Evolutionary conservation across 768 basidiomycete genomes (phyloP), one percentile per base, ranked within the genome.

Genomic region (Coprinopsis sp.): DNA sequence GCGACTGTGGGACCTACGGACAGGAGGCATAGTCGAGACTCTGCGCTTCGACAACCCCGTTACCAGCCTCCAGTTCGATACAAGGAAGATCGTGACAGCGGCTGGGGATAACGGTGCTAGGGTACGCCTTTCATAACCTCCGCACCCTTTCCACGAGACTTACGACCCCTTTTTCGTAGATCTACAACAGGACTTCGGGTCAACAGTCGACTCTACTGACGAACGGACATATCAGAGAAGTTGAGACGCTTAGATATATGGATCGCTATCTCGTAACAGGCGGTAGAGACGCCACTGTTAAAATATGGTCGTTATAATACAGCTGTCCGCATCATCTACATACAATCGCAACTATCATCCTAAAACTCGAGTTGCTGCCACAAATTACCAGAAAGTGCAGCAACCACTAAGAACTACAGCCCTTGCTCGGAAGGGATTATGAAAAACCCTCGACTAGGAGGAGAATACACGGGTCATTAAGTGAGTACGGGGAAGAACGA

Each of bases 1-100:
- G 45, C 76, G 91, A 60, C 91, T 94, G 59, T 98, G 96, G 96
- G 96, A 99, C 59, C 78, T 99, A 23, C 83, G 96, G 13, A 91
- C 83, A 10, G 95, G 96, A 8, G 77, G 82, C 21, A 83, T 86
- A 29, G 81, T 87, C 44, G 95, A 99, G 57, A 89, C 90, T 4
- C 80, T 98, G 54, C 79, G 83, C 54, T 96, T 89, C 63, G 93
- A 98, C 55, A 82, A 90, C 58, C 84, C 84, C 6, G 87, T 99
- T 33, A 95, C 93, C 2, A 80, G 81, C 16, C 69, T 99, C 22
- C 96, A 98, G 60, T 99, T 97, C 60, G 96, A 99, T 64, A 84
- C 84, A 18, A 77, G 96, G 16, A 98, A 97, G 65, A 84, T 98
- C 23, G 76, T 97, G 40, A 84, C 93, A 4, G 93, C 93, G 16